phyloP scores from a whole-genome alignment of 2,329 filamentous ascomycete genomes.

The Neofusicoccum laricinum region DNA sequence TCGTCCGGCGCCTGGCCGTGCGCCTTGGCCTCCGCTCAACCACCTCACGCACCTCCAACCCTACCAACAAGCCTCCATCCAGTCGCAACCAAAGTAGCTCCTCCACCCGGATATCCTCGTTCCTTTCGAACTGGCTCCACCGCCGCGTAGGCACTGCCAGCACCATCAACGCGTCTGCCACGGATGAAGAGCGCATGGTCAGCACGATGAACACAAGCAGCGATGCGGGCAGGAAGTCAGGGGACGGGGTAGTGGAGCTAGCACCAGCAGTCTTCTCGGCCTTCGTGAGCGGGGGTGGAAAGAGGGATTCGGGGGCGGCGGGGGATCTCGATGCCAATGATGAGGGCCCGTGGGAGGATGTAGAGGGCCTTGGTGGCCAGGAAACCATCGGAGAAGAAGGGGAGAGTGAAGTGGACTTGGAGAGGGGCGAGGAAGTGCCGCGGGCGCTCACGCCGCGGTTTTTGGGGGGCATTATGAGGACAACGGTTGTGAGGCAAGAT shows the following conservation, averaged over 20 bases:
- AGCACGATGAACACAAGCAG: neutral
- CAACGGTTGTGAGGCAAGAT: neutral
- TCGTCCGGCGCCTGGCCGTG: slow-evolving; percentile 32
- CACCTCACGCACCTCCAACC: neutral
- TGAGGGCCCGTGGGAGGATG: neutral
- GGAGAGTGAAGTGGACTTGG: neutral
- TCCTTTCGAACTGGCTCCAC: neutral
- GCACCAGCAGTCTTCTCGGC: neutral
- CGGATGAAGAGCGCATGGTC: neutral
- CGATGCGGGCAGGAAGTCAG: neutral
- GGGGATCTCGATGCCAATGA: neutral
- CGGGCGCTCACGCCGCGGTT: too few species aligned
- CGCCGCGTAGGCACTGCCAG: neutral
- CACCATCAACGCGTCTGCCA: neutral
- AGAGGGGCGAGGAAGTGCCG: neutral
- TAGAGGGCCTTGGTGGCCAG: neutral
- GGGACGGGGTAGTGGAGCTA: neutral
- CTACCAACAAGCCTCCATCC: neutral
- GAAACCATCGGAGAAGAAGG: neutral
- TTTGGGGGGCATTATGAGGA: neutral
- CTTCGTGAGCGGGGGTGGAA: neutral
- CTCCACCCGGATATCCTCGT: neutral
- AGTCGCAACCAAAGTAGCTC: neutral
- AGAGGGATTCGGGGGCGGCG: neutral
- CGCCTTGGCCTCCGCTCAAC: slow-evolving; percentile 24